A percentile compares a stretch with the other conserved stretches of the same genome.
These are phyloP conservation scores for Solanum piurae DNA, from an alignment of 257 asterid species.

Conservation along the genomic window DNA sequence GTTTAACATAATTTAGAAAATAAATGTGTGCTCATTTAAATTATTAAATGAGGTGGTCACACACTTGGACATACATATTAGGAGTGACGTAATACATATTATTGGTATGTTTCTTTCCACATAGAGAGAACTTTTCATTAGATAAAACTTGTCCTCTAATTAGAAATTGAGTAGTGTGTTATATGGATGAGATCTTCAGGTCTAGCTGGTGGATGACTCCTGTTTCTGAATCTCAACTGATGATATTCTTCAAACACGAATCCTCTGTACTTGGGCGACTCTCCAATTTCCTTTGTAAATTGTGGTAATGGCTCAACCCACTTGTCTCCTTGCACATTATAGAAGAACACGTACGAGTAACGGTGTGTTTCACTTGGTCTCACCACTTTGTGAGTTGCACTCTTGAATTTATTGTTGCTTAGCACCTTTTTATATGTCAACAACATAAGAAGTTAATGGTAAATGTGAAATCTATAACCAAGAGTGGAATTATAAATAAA, in stretches of 20 bases:
- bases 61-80: background rate
- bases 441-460: background rate
- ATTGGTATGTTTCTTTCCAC: background rate
- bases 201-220: conserved; percentile 35
- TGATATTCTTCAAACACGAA: conserved; percentile 28
- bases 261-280: conserved; percentile 30
- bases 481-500: background rate
- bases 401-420: conserved; percentile 31
- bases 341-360: conserved; percentile 27
- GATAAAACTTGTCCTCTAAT: background rate
- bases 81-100: background rate
- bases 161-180: background rate
- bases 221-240: conserved; percentile 25
- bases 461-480: background rate
- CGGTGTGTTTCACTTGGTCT: conserved; percentile 22
- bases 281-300: conserved; percentile 24
- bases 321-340: conserved; percentile 27
- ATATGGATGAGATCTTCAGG: background rate
- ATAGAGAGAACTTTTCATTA: background rate
- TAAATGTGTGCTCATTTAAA: background rate
- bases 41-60: background rate
- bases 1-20: background rate
- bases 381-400: conserved; percentile 43
- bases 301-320: conserved; percentile 46
- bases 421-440: background rate